A percentile compares a stretch with the other conserved stretches of the same genome.
phyloP scores from a whole-genome alignment of 2,329 filamentous ascomycete genomes.

The Furcasterigmium furcatum region DNA sequence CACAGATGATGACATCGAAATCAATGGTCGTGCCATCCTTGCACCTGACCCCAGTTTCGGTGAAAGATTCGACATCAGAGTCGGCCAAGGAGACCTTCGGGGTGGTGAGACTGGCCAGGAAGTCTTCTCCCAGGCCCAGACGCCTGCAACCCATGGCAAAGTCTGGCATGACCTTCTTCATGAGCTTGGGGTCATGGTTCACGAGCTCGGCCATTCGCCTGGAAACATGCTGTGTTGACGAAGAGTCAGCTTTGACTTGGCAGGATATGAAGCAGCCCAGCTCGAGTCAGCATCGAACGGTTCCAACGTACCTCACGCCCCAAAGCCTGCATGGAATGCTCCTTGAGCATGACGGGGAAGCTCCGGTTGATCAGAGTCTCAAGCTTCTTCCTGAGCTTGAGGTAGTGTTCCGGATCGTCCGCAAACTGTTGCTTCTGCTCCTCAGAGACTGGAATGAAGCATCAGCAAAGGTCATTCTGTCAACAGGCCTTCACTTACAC shows the following conservation, averaged over 20 bases:
- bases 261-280: too few relatives aligned
- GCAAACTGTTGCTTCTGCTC: not conserved
- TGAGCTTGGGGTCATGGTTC: not conserved
- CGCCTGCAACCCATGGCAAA: constrained; percentile 15
- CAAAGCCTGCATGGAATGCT: not conserved
- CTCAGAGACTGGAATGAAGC: constrained; percentile 5
- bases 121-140: constrained; percentile 13
- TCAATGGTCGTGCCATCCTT: constrained; percentile 13
- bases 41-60: constrained; percentile 11
- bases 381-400: not conserved
- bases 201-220: not conserved
- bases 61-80: constrained; percentile 3
- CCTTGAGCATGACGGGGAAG: not conserved
- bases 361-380: not conserved
- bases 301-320: too few relatives aligned
- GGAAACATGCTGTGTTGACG: too few relatives aligned
- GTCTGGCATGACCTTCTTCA: constrained; percentile 10
- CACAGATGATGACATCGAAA: constrained; percentile 10
- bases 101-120: constrained; percentile 13
- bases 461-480: too few relatives aligned
- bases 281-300: too few relatives aligned
- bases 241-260: too few relatives aligned
- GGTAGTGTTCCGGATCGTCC: not conserved
- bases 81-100: not conserved
- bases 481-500: too few relatives aligned